Evolutionary conservation across 2,329 filamentous ascomycete genomes (phyloP).

Genomic region (Colletotrichum sp.): DNA sequence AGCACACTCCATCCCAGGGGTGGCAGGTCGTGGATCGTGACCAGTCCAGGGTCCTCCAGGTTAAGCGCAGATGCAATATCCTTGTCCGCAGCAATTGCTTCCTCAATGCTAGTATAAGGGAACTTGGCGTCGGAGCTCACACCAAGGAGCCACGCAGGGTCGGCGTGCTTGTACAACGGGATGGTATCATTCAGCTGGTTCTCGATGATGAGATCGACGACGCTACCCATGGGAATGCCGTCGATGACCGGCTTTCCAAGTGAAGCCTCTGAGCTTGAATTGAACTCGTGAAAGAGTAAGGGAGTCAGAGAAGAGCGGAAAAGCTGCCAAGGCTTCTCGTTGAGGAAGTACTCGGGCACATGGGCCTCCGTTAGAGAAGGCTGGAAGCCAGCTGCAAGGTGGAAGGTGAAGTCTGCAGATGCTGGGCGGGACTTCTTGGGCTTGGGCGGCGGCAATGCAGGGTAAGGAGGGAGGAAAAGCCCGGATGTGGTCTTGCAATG

Average conservation of each 20-base stretch:
- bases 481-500: slow-evolving; percentile 14
- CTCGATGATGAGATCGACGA: slow-evolving; percentile 20
- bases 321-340: slow-evolving; percentile 18
- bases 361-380: slow-evolving; percentile 1
- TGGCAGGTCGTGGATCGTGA: slow-evolving; percentile 6
- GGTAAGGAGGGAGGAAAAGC: slow-evolving; percentile 17
- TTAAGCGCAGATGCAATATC: background rate
- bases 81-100: background rate
- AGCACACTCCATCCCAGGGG: slow-evolving; percentile 10
- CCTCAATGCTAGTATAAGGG: background rate
- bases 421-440: slow-evolving; percentile 17
- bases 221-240: slow-evolving; percentile 3
- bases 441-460: background rate
- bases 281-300: slow-evolving; percentile 16
- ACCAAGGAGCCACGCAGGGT: slow-evolving; percentile 25
- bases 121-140: background rate
- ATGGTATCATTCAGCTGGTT: slow-evolving; percentile 11
- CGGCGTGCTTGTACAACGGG: slow-evolving; percentile 26
- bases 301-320: slow-evolving; percentile 21
- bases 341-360: slow-evolving; percentile 5
- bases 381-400: background rate
- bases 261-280: background rate
- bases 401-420: slow-evolving; percentile 6
- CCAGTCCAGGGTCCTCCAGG: background rate
- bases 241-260: slow-evolving; percentile 4